These are phyloP conservation scores for Crithidia acanthocephali DNA, from an alignment of 208 protist species.

Conservation along the genomic window DNA sequence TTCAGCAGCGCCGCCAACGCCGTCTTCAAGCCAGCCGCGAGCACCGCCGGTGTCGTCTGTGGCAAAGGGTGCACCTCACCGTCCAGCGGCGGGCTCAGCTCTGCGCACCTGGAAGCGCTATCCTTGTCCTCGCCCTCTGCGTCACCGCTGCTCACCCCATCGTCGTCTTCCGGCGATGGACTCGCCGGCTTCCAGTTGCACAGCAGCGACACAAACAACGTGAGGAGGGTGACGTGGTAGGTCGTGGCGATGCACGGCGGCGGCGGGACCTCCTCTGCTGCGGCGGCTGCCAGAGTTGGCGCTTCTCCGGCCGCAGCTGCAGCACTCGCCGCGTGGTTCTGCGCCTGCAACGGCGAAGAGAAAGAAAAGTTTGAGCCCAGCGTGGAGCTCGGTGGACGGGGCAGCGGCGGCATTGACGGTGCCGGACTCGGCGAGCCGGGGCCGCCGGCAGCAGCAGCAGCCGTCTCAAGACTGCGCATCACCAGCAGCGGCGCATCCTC, in stretches of 20 bases:
- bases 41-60: constrained; percentile 33
- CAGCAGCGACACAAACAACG: constrained; percentile 57
- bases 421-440: neutral
- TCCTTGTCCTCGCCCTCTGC: neutral
- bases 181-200: constrained; percentile 41
- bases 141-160: neutral
- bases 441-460: neutral
- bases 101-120: neutral
- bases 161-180: neutral
- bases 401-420: constrained; percentile 20
- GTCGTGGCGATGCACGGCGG: constrained; percentile 30
- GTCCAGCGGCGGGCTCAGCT: constrained; percentile 31
- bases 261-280: constrained; percentile 2
- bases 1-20: constrained; percentile 38
- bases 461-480: constrained; percentile 9
- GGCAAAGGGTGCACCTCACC: constrained; percentile 35
- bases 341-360: constrained; percentile 7
- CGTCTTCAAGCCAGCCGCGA: constrained; percentile 31
- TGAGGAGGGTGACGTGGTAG: constrained; percentile 44
- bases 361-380: constrained; percentile 4
- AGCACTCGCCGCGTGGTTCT: neutral
- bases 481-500: constrained; percentile 26
- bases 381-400: constrained; percentile 10
- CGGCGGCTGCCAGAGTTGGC: neutral
- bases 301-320: neutral